A percentile compares a stretch with the other conserved stretches of the same genome.
These are phyloP conservation scores for Waltergamsia citrina DNA, from an alignment of 2,329 filamentous ascomycete species.

Conservation along the genomic window DNA sequence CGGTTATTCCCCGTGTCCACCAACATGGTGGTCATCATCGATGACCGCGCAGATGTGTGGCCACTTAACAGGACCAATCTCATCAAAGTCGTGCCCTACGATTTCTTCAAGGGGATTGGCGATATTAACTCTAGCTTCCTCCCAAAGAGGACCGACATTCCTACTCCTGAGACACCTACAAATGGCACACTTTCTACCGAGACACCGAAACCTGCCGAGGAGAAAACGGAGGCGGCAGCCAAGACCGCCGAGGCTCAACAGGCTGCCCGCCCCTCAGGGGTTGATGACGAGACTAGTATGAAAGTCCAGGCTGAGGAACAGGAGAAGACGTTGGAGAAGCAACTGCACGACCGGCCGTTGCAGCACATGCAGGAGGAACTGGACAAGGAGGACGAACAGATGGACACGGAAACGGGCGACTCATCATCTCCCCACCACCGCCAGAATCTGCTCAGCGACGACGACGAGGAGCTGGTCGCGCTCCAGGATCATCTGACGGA, in stretches of 20 bases:
- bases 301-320: constrained; percentile 77
- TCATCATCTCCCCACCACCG: constrained; percentile 27
- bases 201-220: constrained; percentile 9
- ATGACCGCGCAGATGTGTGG: constrained; percentile 96
- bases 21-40: constrained; percentile 98
- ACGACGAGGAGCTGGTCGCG: constrained; percentile 72
- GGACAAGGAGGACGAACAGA: constrained; percentile 60
- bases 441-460: constrained; percentile 77
- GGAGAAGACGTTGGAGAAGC: constrained; percentile 77
- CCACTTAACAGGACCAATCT: constrained; percentile 81
- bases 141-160: constrained; percentile 60
- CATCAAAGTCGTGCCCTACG: constrained; percentile 89
- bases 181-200: too few species aligned
- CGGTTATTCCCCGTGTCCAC: constrained; percentile 93
- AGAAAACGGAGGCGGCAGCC: constrained; percentile 3
- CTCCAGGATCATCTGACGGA: constrained; percentile 67
- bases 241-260: constrained; percentile 6
- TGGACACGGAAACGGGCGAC: constrained; percentile 14
- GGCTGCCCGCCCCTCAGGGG: constrained; percentile 59
- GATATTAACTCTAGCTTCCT: constrained; percentile 98
- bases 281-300: constrained; percentile 57
- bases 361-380: constrained; percentile 88
- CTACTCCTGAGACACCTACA: constrained; percentile 13
- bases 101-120: constrained; percentile 96
- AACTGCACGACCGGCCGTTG: constrained; percentile 79